Conservation (phyloP, 345 rosid genomes). For the Ailanthus altissimus region DNA sequence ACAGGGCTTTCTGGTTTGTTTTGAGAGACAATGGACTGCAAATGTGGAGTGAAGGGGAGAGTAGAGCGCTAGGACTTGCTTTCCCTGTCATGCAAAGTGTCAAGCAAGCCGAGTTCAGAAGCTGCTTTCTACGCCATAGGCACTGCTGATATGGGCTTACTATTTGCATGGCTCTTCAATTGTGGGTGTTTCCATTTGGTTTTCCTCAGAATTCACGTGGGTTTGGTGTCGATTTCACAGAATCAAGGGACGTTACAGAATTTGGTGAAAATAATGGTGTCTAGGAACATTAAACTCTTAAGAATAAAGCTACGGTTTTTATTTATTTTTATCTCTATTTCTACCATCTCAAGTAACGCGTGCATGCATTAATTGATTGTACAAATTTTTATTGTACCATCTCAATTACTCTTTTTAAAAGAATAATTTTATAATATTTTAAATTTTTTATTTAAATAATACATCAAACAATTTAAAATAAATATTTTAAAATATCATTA, state of each 20-base stretch:
- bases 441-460: too few relatives aligned
- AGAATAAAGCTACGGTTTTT: too few relatives aligned
- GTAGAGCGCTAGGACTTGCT: constrained; percentile 38
- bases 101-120: constrained; percentile 38
- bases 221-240: background rate
- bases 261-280: too few relatives aligned
- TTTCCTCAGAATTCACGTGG: constrained; percentile 3
- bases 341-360: too few relatives aligned
- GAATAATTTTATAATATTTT: too few relatives aligned
- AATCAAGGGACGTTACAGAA: background rate
- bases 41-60: constrained; percentile 40
- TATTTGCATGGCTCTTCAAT: constrained; percentile 38
- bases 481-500: too few relatives aligned
- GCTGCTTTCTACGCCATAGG: constrained; percentile 47
- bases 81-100: constrained; percentile 30
- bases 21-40: constrained; percentile 28
- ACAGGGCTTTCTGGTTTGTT: constrained; percentile 23
- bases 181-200: background rate
- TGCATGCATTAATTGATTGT: too few relatives aligned
- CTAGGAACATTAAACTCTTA: too few relatives aligned
- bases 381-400: too few relatives aligned
- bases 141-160: constrained; percentile 36
- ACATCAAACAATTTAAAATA: too few relatives aligned
- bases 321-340: too few relatives aligned
- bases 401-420: too few relatives aligned